phyloP scores from a whole-genome alignment of 208 protist species.

The Acanthamoeba lugdunensis region DNA sequence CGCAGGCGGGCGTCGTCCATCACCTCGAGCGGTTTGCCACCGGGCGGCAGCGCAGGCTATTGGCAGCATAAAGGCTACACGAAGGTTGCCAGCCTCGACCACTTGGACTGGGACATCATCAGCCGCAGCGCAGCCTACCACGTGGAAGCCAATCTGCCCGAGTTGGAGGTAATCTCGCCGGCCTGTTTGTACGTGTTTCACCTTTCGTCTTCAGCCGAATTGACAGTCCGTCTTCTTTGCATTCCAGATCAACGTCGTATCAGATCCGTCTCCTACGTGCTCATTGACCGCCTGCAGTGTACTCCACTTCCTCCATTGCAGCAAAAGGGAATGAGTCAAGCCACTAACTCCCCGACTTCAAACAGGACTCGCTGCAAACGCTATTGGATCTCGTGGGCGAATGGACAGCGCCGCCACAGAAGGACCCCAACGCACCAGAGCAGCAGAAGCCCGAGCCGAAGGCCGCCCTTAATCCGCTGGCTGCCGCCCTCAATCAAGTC shows the following conservation, averaged over 20 bases:
- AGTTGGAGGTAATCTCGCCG: not conserved
- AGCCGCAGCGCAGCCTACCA: constrained; percentile 12
- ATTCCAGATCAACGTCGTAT: not conserved
- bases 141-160: not conserved
- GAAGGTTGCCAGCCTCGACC: not conserved
- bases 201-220: too few species aligned
- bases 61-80: constrained; percentile 66
- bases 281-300: not conserved
- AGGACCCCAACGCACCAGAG: not conserved
- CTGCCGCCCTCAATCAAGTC: constrained; percentile 1
- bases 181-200: not conserved
- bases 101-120: constrained; percentile 37
- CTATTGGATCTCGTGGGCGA: constrained; percentile 51
- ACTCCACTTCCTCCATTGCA: not conserved
- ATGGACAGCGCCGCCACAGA: constrained; percentile 10
- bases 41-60: not conserved
- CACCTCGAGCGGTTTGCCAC: not conserved
- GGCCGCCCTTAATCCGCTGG: not conserved
- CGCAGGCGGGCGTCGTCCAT: not conserved
- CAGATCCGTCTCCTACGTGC: not conserved
- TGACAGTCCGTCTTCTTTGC: not conserved
- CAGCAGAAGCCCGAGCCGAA: not conserved
- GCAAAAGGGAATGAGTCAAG: not conserved
- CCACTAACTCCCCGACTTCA: not conserved
- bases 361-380: constrained; percentile 62